Base-by-base conservation (phyloP, 768 basidiomycete genomes). In the Hericium coralloides region DNA sequence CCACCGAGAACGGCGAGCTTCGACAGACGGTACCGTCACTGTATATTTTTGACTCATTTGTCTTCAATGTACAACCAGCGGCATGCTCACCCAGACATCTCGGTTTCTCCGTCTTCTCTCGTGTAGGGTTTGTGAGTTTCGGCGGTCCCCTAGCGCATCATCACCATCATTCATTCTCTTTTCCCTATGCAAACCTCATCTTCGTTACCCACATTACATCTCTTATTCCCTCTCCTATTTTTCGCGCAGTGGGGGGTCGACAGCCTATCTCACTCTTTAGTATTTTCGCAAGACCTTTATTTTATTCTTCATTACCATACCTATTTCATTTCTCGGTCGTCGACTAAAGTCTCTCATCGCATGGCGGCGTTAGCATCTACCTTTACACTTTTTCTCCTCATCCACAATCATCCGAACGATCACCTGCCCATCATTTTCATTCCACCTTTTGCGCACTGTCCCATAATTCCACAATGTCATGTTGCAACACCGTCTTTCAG, bases 281-380 rank as follows among this genome's bases (percentile, higher is more conserved):
- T 71, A 66, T 69, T 65, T 72, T 72, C 78, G 77, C 75, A 79
- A 80, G 76, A 73, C 82, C 77, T 82, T 81, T 84, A 84, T 81
- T 77, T 89, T 89, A 89, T 89, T 88, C 79, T 81, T 86, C 84
- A 85, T 75, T 85, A 88, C 83, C 77, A 72, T 76, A 79, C 75
- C 74, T 73, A 73, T 76, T 70, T 61, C 64, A 63, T 67, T 62
- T 65, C 62, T 60, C 64, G 67, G 63, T 65, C 70, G 70, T 72
- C 67, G 73, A 67, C 66, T 68, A 64, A 60, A 67, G 69, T 70
- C 64, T 60, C 69, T 65, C 65, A 68, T 61, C 56, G 64, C 66
- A 63, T 67, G 65, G 56, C 55, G 45, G 55, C 56, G 54, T 18
- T 41, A 9, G 54, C 57, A 54, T 55, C 43, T 60, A 55, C 55